Evolutionary conservation across 2,329 filamentous ascomycete species (phyloP).

Genomic region (Aspergillus quadricinctus): DNA sequence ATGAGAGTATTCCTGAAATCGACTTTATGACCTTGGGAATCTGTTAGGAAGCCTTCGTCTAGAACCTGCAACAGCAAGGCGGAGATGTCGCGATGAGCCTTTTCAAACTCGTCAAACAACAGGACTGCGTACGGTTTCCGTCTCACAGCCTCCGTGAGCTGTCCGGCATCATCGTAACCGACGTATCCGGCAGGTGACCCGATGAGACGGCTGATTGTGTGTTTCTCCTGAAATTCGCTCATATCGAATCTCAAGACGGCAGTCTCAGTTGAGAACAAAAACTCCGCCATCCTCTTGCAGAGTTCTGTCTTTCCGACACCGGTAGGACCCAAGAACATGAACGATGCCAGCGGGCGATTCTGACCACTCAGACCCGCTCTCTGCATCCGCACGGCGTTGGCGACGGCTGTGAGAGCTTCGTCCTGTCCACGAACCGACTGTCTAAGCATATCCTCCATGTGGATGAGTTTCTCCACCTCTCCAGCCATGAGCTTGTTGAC

Average conservation of each 20-base stretch:
- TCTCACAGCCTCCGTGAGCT: conserved; percentile 90
- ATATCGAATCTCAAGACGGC: conserved; percentile 95
- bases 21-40: conserved; percentile 91
- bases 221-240: conserved; percentile 96
- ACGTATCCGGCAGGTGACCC: conserved; percentile 92
- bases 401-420: conserved; percentile 83
- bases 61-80: conserved; percentile 88
- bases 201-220: conserved; percentile 89
- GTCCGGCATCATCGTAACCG: conserved; percentile 93
- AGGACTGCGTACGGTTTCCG: conserved; percentile 94
- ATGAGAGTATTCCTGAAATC: conserved; percentile 97
- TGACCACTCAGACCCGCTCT: conserved; percentile 87
- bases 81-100: conserved; percentile 92
- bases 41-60: conserved; percentile 93
- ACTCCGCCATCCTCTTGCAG: conserved; percentile 90
- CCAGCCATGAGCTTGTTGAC: conserved; percentile 88
- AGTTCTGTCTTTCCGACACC: conserved; percentile 97
- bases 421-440: conserved; percentile 88
- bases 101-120: conserved; percentile 96
- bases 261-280: conserved; percentile 86
- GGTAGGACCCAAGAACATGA: conserved; percentile 96
- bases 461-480: conserved; percentile 88
- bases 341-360: conserved; percentile 84
- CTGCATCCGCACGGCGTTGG: conserved; percentile 90
- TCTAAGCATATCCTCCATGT: conserved; percentile 88